phyloP scores from a whole-genome alignment of 2,329 filamentous ascomycete genomes.

The Zalaria sp. region DNA sequence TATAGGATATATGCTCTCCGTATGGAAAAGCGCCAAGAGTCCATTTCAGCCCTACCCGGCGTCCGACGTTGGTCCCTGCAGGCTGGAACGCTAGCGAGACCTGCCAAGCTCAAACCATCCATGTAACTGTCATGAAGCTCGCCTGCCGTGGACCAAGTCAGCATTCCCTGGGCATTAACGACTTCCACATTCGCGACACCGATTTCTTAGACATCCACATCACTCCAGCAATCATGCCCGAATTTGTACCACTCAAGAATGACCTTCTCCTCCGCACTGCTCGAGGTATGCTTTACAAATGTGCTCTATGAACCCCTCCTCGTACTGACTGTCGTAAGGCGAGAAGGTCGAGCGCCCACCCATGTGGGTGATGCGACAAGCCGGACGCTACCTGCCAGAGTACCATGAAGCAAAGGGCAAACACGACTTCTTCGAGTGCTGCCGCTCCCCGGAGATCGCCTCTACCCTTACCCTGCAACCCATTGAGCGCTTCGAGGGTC shows the following conservation, averaged over 20 bases:
- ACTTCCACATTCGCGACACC: too few relatives aligned
- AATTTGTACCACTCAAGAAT: slow-evolving; percentile 80
- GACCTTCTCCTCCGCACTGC: slow-evolving; percentile 84
- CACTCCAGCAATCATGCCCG: slow-evolving; percentile 7
- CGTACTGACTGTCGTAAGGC: slow-evolving; percentile 36
- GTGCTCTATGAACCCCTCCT: not conserved
- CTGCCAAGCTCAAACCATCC: too few relatives aligned
- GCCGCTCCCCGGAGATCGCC: slow-evolving; percentile 80
- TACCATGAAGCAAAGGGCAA: slow-evolving; percentile 89
- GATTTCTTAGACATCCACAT: too few relatives aligned
- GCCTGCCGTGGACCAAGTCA: too few relatives aligned
- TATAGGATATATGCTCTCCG: too few relatives aligned
- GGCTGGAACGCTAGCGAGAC: too few relatives aligned
- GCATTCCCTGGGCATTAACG: too few relatives aligned
- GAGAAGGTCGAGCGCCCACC: slow-evolving; percentile 84
- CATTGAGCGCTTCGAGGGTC: slow-evolving; percentile 75
- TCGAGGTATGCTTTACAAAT: slow-evolving; percentile 44
- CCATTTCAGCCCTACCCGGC: too few relatives aligned
- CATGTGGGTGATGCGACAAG: slow-evolving; percentile 99
- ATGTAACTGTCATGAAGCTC: too few relatives aligned
- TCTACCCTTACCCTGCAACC: slow-evolving; percentile 90
- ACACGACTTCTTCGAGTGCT: slow-evolving; percentile 96
- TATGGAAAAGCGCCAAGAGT: too few relatives aligned
- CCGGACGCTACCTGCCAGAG: slow-evolving; percentile 91
- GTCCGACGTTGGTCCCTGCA: too few relatives aligned